Percentiles rank a stretch among this genome's conserved stretches.
phyloP scores from a whole-genome alignment of 257 asterid genomes.

The Plantago major region DNA sequence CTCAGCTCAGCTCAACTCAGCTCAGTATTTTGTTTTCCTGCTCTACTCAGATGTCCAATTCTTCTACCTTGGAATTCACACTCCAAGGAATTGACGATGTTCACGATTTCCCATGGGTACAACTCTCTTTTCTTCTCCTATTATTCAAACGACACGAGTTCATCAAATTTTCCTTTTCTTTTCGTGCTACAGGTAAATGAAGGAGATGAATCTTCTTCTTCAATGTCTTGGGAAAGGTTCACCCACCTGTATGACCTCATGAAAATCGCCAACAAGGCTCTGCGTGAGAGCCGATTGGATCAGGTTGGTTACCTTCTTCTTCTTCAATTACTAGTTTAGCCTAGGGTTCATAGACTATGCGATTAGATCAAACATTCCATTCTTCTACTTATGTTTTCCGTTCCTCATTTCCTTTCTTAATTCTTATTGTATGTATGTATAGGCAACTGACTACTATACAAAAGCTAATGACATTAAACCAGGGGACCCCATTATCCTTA shows the following conservation, averaged over 20 bases:
- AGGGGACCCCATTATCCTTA: constrained; percentile 57
- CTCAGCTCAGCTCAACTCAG: constrained; percentile 1
- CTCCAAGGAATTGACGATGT: constrained; percentile 73
- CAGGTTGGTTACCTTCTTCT: constrained; percentile 42
- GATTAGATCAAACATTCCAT: not conserved
- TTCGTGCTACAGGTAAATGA: constrained; percentile 35
- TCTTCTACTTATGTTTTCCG: not conserved
- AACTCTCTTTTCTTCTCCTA: not conserved
- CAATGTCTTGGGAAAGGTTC: constrained; percentile 62
- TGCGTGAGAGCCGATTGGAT: constrained; percentile 59
- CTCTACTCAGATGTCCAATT: constrained; percentile 32
- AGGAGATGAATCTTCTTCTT: constrained; percentile 39
- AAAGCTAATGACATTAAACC: constrained; percentile 76
- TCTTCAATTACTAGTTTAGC: not conserved
- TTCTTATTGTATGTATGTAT: constrained; percentile 13
- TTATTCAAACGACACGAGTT: not conserved
- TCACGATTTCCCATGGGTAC: constrained; percentile 71
- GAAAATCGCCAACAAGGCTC: constrained; percentile 63
- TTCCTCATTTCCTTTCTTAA: not conserved
- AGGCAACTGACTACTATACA: constrained; percentile 82
- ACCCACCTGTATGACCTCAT: constrained; percentile 51
- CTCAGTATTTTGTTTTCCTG: not conserved
- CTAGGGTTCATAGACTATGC: not conserved
- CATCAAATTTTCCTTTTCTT: not conserved
- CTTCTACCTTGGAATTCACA: constrained; percentile 36